These are phyloP conservation scores for Ensete ventricosum DNA, from an alignment of 176 grass and related monocot genomes.

Conservation along the genomic window DNA sequence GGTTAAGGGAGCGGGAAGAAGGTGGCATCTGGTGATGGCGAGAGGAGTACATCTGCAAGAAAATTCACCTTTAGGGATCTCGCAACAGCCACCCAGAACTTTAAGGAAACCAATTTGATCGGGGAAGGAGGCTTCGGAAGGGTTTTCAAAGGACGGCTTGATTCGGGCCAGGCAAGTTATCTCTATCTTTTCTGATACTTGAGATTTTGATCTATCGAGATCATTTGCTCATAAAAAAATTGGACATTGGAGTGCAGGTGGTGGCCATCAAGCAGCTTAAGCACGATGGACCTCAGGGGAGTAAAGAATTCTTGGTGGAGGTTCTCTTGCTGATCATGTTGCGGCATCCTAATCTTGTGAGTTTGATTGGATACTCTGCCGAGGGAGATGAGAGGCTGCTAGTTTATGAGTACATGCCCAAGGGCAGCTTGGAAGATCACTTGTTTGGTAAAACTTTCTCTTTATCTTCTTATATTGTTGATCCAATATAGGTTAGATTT, in stretches of 20 bases:
- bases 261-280: slow-evolving; percentile 90
- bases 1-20: slow-evolving; percentile 39
- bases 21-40: slow-evolving; percentile 21
- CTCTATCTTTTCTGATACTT: neutral
- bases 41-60: slow-evolving; percentile 43
- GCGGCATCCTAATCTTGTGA: slow-evolving; percentile 68
- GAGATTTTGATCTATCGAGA: neutral
- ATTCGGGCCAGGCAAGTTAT: slow-evolving; percentile 42
- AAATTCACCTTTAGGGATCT: slow-evolving; percentile 94
- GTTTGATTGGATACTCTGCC: slow-evolving; percentile 67
- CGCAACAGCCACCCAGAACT: slow-evolving; percentile 55
- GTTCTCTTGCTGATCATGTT: slow-evolving; percentile 82
- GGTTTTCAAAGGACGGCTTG: slow-evolving; percentile 83
- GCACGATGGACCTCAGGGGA: slow-evolving; percentile 63
- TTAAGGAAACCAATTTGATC: slow-evolving; percentile 69
- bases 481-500: neutral
- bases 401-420: slow-evolving; percentile 91
- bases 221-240: neutral
- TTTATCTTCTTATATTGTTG: neutral
- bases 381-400: slow-evolving; percentile 91
- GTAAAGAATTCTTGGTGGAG: slow-evolving; percentile 85
- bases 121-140: slow-evolving; percentile 86
- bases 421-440: slow-evolving; percentile 80
- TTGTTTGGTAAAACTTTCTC: slow-evolving; percentile 54
- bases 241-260: slow-evolving; percentile 29